Evolutionary conservation across 192 early-diverging fungal genomes (phyloP), one percentile per base, ranked within the genome.

Genomic region (Gamsiella multidivaricata): DNA sequence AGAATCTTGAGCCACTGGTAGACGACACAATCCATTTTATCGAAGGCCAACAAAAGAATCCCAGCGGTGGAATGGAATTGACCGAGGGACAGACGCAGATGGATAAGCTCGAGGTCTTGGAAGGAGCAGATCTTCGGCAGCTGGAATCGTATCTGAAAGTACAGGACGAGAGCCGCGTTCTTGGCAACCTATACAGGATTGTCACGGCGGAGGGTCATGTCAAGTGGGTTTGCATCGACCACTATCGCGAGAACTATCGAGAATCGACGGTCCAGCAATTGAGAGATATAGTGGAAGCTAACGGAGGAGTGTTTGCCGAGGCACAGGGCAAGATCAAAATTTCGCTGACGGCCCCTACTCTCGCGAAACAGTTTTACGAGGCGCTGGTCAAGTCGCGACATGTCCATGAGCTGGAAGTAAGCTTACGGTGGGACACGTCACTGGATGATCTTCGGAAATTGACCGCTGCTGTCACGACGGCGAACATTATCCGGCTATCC

Each of bases 151-250:
- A 39, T 26, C 55, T 57, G 34, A 57, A 57, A n/a, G 36, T 2
- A 4, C 17, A 57, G 25, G 55, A 57, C 25, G 36, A 41, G n/a
- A 22, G 55, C 3, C 29, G 20, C 31, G 55, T 57, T 6, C 33
- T 57, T 11, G 55, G 55, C 4, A 57, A 57, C 55, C 34, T 57
- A 18, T 41, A 41, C 34, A 37, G 5, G 45, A 23, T 23, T 5
- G 33, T 59, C 25, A 69, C 56, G 1, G 3, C 6, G 0, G 56
- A 58, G 29, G 66, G 66, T 11, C 54, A 69, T 22, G 56, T 60
- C 47, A 69, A 69, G 11, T 69, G 66, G 66, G 66, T 69, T 8
- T 69, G 66, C 34, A 17, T 59, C 0, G 55, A 69, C 15, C 66
- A 69, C 34, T 69, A 51, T 49, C 55, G 66, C 9, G 28, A 59